These are phyloP conservation scores for Solanum neorickii DNA, from an alignment of 257 asterid species.

Conservation along the genomic window DNA sequence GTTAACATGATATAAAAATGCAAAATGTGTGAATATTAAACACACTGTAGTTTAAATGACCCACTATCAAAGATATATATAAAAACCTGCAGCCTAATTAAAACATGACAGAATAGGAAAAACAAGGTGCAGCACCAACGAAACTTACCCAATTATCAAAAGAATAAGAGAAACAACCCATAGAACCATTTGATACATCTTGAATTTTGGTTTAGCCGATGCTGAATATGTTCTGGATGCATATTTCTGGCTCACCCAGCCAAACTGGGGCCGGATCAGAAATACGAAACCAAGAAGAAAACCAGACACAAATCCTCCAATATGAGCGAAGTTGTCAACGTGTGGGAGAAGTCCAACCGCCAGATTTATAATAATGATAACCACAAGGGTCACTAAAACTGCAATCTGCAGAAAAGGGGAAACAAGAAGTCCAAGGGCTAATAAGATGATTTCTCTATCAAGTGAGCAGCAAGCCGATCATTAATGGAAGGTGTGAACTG, in stretches of 20 bases:
- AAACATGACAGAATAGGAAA: not conserved
- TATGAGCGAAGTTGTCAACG: constrained; percentile 84
- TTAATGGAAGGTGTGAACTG: not conserved
- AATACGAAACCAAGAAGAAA: constrained; percentile 79
- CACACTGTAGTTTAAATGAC: not conserved
- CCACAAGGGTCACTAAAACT: constrained; percentile 56
- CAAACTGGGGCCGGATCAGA: constrained; percentile 79
- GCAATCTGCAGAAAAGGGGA: constrained; percentile 35
- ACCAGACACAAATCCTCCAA: constrained; percentile 87
- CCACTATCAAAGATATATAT: not conserved
- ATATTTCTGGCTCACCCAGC: constrained; percentile 79
- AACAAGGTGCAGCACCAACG: not conserved
- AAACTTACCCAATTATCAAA: constrained; percentile 60
- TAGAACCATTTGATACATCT: constrained; percentile 61
- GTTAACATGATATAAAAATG: not conserved
- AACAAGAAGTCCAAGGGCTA: not conserved
- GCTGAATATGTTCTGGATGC: constrained; percentile 29
- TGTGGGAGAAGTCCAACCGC: constrained; percentile 89
- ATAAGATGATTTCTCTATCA: not conserved
- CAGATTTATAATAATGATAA: constrained; percentile 57
- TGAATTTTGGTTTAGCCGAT: constrained; percentile 43
- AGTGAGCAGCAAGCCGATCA: not conserved
- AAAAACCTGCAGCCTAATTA: not conserved
- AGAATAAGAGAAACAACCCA: constrained; percentile 62
- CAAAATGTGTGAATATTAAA: not conserved